These are phyloP conservation scores for Ophiostoma sp. DNA, from an alignment of 2,329 filamentous ascomycete genomes.

Conservation along the genomic window DNA sequence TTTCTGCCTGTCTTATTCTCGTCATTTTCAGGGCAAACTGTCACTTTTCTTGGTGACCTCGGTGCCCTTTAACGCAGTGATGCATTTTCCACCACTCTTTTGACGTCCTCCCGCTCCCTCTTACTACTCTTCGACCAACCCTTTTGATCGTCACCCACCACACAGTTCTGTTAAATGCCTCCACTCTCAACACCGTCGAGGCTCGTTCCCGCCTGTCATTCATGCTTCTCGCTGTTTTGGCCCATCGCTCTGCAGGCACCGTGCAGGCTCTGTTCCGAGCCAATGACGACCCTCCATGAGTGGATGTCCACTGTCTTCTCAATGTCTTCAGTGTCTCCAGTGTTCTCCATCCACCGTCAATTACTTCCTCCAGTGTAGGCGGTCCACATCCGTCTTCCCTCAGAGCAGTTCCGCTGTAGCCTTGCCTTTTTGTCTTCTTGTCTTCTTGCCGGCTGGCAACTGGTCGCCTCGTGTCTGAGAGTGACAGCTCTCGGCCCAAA, in stretches of 20 bases:
- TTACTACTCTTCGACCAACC: not conserved
- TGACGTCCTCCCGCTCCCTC: not conserved
- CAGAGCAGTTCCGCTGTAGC: not conserved
- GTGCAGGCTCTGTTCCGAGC: not conserved
- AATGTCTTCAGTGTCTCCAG: too few species aligned
- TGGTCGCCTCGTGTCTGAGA: not conserved
- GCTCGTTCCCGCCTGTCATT: not conserved
- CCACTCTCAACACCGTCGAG: not conserved
- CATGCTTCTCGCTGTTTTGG: too few species aligned
- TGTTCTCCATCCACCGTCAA: not conserved
- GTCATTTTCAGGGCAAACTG: not conserved
- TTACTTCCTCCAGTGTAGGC: not conserved
- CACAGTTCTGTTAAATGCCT: not conserved
- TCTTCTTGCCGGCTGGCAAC: not conserved
- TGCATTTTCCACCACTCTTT: not conserved
- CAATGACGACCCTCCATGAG: not conserved
- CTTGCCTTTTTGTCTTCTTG: not conserved
- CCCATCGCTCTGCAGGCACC: not conserved
- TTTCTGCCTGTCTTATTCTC: not conserved
- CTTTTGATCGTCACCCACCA: not conserved
- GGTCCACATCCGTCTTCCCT: not conserved
- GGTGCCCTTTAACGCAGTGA: not conserved
- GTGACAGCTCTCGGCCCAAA: not conserved
- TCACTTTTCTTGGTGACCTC: not conserved
- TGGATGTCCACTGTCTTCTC: not conserved